Percentiles rank a stretch among this genome's conserved stretches.
phyloP scores from a whole-genome alignment of 192 early-diverging fungal genomes.

The Backusella liffmaniae region DNA sequence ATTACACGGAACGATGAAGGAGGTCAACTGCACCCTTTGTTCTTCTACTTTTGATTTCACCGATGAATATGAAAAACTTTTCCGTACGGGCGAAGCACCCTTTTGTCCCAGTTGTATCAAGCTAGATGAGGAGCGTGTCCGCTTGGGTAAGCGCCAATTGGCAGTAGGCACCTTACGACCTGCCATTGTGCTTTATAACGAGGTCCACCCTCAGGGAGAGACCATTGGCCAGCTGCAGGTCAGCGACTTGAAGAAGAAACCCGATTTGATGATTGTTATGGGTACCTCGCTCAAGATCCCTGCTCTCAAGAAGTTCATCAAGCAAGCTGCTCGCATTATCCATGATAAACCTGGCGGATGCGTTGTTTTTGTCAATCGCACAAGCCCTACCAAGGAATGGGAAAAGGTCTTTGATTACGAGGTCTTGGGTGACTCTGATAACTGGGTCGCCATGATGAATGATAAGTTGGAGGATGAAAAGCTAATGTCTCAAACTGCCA shows the following conservation, averaged over 20 bases:
- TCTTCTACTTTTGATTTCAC: slow-evolving; percentile 63
- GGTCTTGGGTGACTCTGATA: slow-evolving; percentile 67
- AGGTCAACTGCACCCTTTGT: slow-evolving; percentile 86
- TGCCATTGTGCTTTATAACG: slow-evolving; percentile 94
- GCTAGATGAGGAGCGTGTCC: slow-evolving; percentile 43
- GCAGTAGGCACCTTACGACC: slow-evolving; percentile 81
- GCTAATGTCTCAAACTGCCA: slow-evolving; percentile 13
- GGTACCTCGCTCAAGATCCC: slow-evolving; percentile 87
- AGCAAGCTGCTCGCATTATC: slow-evolving; percentile 60
- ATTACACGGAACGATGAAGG: slow-evolving; percentile 87
- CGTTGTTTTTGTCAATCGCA: slow-evolving; percentile 78
- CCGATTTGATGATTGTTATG: slow-evolving; percentile 83
- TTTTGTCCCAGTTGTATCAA: slow-evolving; percentile 52
- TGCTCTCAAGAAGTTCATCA: slow-evolving; percentile 73
- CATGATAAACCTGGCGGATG: slow-evolving; percentile 48
- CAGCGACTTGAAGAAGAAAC: slow-evolving; percentile 52
- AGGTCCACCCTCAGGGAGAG: slow-evolving; percentile 75
- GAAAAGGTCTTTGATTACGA: slow-evolving; percentile 76
- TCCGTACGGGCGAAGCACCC: slow-evolving; percentile 72
- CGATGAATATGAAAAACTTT: slow-evolving; percentile 52
- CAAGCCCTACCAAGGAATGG: slow-evolving; percentile 70
- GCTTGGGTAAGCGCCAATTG: slow-evolving; percentile 72
- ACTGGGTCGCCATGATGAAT: slow-evolving; percentile 40
- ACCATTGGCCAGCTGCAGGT: slow-evolving; percentile 57
- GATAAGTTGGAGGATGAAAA: slow-evolving; percentile 9